Evolutionary conservation across 208 protist genomes (phyloP).

Genomic region (Strigomonas galati): DNA sequence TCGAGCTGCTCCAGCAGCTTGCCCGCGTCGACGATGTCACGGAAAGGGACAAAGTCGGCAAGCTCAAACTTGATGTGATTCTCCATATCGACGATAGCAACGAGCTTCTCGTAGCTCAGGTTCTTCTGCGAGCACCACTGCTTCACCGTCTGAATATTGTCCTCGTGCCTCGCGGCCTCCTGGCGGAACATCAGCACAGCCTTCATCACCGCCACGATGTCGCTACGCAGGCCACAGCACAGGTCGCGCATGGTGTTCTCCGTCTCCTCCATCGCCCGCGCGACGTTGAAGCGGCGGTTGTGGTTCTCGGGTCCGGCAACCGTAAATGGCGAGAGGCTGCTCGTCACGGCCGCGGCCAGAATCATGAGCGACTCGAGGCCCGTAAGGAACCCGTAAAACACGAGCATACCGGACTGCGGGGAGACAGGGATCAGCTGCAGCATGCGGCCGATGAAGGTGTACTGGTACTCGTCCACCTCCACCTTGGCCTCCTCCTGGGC

Average conservation of each 20-base stretch:
- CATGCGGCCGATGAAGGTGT: constrained; percentile 68
- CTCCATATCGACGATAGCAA: constrained; percentile 61
- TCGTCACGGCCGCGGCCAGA: constrained; percentile 58
- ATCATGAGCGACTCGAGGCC: constrained; percentile 69
- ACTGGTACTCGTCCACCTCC: constrained; percentile 43
- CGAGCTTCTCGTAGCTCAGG: constrained; percentile 59
- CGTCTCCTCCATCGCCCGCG: constrained; percentile 72
- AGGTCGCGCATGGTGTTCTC: constrained; percentile 69
- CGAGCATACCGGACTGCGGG: constrained; percentile 58
- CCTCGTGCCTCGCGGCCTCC: constrained; percentile 22
- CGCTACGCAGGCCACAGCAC: constrained; percentile 56
- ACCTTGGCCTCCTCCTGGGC: constrained; percentile 29
- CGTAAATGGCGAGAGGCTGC: constrained; percentile 61
- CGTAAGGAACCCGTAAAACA: constrained; percentile 70
- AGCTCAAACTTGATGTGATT: constrained; percentile 76
- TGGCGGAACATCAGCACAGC: constrained; percentile 55
- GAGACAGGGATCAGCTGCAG: constrained; percentile 65
- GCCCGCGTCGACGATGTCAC: constrained; percentile 53
- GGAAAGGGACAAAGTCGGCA: constrained; percentile 51
- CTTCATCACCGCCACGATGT: constrained; percentile 60
- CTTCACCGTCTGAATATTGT: constrained; percentile 41
- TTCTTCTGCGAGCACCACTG: constrained; percentile 60
- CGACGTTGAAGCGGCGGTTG: constrained; percentile 36
- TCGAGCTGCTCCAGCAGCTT: constrained; percentile 58
- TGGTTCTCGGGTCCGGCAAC: constrained; percentile 26